Conservation (phyloP, 1,139 yeast species). For the Protomyces inundatus region DNA sequence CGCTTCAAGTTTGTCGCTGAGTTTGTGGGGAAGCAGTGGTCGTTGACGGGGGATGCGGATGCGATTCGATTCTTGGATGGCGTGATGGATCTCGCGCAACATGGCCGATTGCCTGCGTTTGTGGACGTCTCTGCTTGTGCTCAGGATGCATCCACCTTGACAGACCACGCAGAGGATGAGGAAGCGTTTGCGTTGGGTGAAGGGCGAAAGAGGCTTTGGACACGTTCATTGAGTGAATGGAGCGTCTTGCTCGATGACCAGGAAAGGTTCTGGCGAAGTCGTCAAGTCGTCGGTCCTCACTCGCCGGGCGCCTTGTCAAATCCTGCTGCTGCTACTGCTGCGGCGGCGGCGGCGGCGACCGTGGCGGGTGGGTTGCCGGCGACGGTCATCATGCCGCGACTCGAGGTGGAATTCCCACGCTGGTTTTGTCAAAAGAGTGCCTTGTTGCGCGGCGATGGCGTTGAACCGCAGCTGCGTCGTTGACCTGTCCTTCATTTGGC, state of each 20-base stretch:
- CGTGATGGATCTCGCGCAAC: conserved; percentile 17
- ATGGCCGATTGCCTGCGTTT: conserved; percentile 14
- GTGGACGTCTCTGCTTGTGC: neutral
- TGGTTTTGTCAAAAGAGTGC: conserved; percentile 19
- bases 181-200: neutral
- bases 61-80: conserved; percentile 20
- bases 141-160: neutral
- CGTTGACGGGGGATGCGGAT: conserved; percentile 21
- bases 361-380: neutral
- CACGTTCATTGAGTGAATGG: conserved; percentile 22
- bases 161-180: neutral
- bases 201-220: conserved; percentile 19
- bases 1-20: conserved; percentile 17
- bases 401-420: conserved; percentile 22
- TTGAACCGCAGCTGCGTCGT: neutral
- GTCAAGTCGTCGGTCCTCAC: neutral
- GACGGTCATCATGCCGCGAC: neutral
- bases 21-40: conserved; percentile 24
- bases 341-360: too few species aligned
- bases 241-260: conserved; percentile 13
- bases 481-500: neutral
- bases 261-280: conserved; percentile 19
- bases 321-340: neutral
- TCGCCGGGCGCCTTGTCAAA: neutral
- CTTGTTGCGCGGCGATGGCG: conserved; percentile 11